phyloP scores from a whole-genome alignment of 345 rosid species.

The Citrus reticulata region DNA sequence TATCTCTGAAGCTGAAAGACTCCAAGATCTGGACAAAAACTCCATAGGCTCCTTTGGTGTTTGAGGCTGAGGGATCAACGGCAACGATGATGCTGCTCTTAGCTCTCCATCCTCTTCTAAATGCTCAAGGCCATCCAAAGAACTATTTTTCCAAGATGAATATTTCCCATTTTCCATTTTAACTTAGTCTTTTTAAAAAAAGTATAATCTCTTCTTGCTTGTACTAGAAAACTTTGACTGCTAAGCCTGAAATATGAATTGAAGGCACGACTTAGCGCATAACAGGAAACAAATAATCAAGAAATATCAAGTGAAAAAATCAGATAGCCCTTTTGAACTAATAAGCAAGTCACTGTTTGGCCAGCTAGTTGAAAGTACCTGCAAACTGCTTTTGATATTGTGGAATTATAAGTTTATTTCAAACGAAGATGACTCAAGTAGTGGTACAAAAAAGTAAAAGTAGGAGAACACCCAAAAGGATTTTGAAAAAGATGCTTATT shows the following conservation, averaged over 20 bases:
- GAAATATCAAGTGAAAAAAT: neutral
- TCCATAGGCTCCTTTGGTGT: conserved; percentile 95
- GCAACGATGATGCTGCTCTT: conserved; percentile 32
- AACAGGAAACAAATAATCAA: neutral
- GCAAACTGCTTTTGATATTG: neutral
- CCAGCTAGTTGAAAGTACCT: conserved; percentile 5
- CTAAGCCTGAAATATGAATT: neutral
- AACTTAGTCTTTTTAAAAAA: neutral
- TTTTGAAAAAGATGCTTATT: conserved; percentile 6
- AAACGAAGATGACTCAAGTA: neutral
- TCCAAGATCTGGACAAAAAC: conserved; percentile 92
- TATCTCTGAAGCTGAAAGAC: conserved; percentile 84
- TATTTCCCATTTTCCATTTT: conserved; percentile 55
- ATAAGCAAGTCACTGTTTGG: neutral
- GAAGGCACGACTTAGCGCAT: neutral
- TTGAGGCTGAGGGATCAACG: conserved; percentile 65
- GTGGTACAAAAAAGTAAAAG: conserved; percentile 2
- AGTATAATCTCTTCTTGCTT: neutral
- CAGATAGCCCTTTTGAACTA: neutral
- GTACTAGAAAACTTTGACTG: neutral
- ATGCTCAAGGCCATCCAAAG: conserved; percentile 38
- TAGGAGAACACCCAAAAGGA: neutral
- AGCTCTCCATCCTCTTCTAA: conserved; percentile 54
- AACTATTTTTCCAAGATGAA: conserved; percentile 41
- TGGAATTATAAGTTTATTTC: neutral